phyloP scores from a whole-genome alignment of 345 rosid genomes.

The Arabidopsis suecica region DNA sequence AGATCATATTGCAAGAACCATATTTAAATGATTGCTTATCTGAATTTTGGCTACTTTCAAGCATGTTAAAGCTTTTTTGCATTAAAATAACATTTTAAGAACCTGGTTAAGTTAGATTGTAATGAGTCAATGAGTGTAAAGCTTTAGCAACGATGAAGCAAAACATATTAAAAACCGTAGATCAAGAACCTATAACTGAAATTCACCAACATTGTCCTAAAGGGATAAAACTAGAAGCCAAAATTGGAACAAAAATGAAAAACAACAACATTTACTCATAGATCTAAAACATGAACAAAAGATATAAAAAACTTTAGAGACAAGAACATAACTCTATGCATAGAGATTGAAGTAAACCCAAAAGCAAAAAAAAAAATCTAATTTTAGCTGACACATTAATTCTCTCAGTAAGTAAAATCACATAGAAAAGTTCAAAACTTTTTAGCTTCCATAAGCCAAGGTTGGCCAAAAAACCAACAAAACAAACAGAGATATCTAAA shows the following conservation, averaged over 20 bases:
- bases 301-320: neutral
- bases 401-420: neutral
- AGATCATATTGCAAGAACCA: constrained; percentile 10
- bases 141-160: neutral
- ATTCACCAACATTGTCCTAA: no score
- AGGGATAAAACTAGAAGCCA: neutral
- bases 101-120: neutral
- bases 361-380: neutral
- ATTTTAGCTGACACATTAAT: neutral
- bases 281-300: neutral
- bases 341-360: neutral
- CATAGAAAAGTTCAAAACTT: neutral
- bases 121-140: constrained; percentile 15
- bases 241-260: neutral
- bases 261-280: no score
- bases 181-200: no score
- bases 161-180: no score
- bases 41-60: neutral
- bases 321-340: constrained; percentile 11
- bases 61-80: neutral
- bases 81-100: no score
- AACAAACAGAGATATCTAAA: neutral
- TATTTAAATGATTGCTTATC: neutral
- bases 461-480: neutral
- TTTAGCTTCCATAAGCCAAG: neutral